A percentile compares a stretch with the other conserved stretches of the same genome.
Conservation (phyloP, 2,329 filamentous ascomycete species). For the Neospermospora avenae region DNA sequence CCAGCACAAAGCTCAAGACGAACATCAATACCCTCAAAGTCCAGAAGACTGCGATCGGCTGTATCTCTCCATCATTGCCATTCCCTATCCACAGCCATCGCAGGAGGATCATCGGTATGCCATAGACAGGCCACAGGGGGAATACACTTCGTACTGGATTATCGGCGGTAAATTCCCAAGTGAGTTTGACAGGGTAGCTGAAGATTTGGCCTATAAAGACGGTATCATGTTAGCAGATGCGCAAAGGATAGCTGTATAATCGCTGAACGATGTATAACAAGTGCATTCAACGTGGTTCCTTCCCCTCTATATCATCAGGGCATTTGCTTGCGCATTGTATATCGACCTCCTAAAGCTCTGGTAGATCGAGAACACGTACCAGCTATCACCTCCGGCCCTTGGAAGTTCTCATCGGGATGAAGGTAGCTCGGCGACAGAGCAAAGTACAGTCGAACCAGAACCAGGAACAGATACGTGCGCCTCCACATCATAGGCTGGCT, state of each 20-base stretch:
- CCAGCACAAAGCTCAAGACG: conserved; percentile 87
- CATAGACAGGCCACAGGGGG: conserved; percentile 93
- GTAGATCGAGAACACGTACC: conserved; percentile 55
- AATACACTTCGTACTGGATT: conserved; percentile 93
- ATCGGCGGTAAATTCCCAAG: conserved; percentile 93
- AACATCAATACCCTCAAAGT: conserved; percentile 89
- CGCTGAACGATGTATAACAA: background rate
- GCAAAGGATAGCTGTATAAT: background rate
- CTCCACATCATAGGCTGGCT: conserved; percentile 69
- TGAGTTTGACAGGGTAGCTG: conserved; percentile 81
- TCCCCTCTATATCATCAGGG: background rate
- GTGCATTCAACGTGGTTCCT: conserved; percentile 1
- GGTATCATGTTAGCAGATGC: conserved; percentile 9
- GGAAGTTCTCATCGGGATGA: conserved; percentile 98
- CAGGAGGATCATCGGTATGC: conserved; percentile 86
- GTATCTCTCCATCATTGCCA: conserved; percentile 70
- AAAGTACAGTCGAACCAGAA: conserved; percentile 88
- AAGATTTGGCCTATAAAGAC: conserved; percentile 74
- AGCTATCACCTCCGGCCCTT: conserved; percentile 94
- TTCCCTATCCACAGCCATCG: conserved; percentile 91
- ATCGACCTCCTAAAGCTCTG: background rate
- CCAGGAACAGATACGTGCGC: conserved; percentile 79
- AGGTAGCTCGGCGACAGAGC: conserved; percentile 93
- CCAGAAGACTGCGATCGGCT: conserved; percentile 88
- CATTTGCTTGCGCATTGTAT: background rate